These are phyloP conservation scores for Nymphaea thermarum DNA, from an alignment of 164 flowering plant species.

Conservation along the genomic window DNA sequence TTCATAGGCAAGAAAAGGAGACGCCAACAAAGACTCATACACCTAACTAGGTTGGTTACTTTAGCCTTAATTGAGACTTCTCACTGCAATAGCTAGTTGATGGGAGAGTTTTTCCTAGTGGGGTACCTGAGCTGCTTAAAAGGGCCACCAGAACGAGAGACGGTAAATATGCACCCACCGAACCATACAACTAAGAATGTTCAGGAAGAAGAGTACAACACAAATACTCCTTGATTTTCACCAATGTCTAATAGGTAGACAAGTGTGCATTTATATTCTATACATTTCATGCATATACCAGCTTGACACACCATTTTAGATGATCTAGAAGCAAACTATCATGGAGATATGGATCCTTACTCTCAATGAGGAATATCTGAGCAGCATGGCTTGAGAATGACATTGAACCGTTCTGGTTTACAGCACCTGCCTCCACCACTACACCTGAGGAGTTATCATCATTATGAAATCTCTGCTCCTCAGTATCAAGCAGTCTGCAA, in stretches of 20 bases:
- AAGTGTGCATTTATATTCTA: background rate
- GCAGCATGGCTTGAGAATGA: slow-evolving; percentile 31
- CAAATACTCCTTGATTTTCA: too few species aligned
- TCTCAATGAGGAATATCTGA: slow-evolving; percentile 49
- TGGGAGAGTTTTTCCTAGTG: too few species aligned
- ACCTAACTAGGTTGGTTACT: too few species aligned
- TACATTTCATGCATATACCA: too few species aligned
- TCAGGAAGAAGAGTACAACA: too few species aligned
- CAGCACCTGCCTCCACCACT: slow-evolving; percentile 6
- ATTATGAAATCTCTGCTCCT: slow-evolving; percentile 2
- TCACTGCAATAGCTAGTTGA: too few species aligned
- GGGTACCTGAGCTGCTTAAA: too few species aligned
- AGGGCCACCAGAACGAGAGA: too few species aligned
- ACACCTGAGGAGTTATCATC: background rate
- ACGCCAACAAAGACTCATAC: too few species aligned
- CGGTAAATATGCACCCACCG: too few species aligned
- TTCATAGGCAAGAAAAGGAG: too few species aligned
- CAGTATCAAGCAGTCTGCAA: slow-evolving; percentile 8
- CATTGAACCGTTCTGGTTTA: slow-evolving; percentile 8
- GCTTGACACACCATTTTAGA: background rate
- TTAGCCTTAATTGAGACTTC: too few species aligned
- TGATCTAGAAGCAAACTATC: background rate
- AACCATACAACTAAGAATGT: background rate
- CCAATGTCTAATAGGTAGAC: background rate
- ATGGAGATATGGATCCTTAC: slow-evolving; percentile 27